phyloP scores from a whole-genome alignment of 2,329 filamentous ascomycete species.

The Pyrenophora graminea region DNA sequence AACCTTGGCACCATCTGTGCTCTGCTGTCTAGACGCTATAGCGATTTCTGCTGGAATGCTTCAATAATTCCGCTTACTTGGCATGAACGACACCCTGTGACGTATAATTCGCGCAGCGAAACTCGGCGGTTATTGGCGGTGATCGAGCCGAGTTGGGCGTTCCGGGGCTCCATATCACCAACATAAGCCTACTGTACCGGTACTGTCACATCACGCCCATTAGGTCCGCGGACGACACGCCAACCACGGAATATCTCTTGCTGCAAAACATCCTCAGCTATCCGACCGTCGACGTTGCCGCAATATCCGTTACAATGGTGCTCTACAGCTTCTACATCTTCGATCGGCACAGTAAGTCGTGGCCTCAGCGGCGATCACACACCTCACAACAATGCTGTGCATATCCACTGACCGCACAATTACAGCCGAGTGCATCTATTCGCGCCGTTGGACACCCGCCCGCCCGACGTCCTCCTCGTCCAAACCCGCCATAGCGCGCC shows the following conservation, averaged over 20 bases:
- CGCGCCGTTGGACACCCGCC: slow-evolving; percentile 73
- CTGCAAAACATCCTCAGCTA: not conserved
- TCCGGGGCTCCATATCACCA: no score
- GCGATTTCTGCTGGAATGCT: not conserved
- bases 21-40: not conserved
- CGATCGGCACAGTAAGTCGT: slow-evolving; percentile 84
- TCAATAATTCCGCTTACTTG: no score
- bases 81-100: no score
- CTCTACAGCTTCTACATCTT: slow-evolving; percentile 99
- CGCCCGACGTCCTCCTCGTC: slow-evolving; percentile 53
- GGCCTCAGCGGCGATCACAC: not conserved
- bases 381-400: not conserved
- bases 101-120: no score
- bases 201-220: no score
- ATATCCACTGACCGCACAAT: slow-evolving; percentile 22
- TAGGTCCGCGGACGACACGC: no score
- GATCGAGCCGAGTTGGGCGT: no score
- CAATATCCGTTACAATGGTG: slow-evolving; percentile 63
- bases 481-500: slow-evolving; percentile 52
- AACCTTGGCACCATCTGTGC: not conserved
- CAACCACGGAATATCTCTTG: not conserved
- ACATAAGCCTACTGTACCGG: no score
- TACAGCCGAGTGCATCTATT: slow-evolving; percentile 95
- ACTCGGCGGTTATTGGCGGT: no score
- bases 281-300: not conserved